Percentiles rank a stretch among this genome's conserved stretches.
phyloP scores from a whole-genome alignment of 495 filamentous ascomycete genomes.

The Amphirosellinia nigrospora region DNA sequence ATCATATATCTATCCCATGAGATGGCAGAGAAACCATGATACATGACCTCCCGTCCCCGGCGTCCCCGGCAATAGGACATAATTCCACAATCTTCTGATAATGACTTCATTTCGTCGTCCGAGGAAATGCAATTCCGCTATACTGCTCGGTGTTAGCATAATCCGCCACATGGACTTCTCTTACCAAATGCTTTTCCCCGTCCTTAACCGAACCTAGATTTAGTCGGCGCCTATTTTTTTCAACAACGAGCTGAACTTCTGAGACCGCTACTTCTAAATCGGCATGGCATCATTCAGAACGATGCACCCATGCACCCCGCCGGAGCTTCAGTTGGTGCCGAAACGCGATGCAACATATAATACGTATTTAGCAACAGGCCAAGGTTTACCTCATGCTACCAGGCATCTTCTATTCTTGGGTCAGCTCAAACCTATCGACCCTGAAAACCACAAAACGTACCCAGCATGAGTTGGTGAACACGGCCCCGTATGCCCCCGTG shows the following conservation, averaged over 20 bases:
- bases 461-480: neutral
- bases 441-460: neutral
- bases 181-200: neutral
- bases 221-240: neutral
- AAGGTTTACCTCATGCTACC: neutral
- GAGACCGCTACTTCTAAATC: neutral
- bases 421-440: neutral
- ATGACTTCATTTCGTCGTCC: neutral
- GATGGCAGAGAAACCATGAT: neutral
- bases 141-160: neutral
- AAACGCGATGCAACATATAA: conserved; percentile 10
- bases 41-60: neutral
- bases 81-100: neutral
- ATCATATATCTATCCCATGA: neutral
- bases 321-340: conserved; percentile 10
- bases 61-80: too few species aligned
- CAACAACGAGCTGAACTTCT: neutral
- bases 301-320: neutral
- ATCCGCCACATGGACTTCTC: neutral
- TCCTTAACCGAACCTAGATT: neutral
- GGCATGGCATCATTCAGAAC: neutral
- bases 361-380: neutral
- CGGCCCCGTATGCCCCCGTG: neutral
- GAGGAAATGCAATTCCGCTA: neutral
- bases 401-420: neutral